phyloP scores from a whole-genome alignment of 805 yeast genomes.

The Clavispora santaluciae region DNA sequence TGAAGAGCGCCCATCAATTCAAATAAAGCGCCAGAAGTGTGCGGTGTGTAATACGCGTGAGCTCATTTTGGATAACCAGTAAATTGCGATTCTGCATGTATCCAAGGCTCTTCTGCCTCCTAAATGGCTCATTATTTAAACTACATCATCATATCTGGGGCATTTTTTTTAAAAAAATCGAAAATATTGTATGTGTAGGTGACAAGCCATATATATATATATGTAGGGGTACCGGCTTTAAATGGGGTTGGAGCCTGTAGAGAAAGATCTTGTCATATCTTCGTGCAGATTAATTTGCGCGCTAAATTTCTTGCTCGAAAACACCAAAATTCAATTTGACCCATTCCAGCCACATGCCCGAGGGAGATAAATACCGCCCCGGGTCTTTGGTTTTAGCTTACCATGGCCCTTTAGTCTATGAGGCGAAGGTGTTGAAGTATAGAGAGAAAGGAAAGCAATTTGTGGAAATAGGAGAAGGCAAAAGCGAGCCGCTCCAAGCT shows the following conservation, averaged over 20 bases:
- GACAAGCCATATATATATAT: too few species aligned
- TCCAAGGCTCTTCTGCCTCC: too few species aligned
- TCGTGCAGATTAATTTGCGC: not conserved
- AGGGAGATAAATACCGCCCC: constrained; percentile 9
- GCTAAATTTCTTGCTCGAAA: not conserved
- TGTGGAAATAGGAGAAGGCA: constrained; percentile 38
- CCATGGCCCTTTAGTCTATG: constrained; percentile 88
- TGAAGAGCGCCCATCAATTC: constrained; percentile 24
- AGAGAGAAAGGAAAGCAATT: constrained; percentile 50
- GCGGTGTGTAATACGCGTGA: too few species aligned
- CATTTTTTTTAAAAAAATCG: too few species aligned
- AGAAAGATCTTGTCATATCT: not conserved
- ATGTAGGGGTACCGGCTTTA: too few species aligned
- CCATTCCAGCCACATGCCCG: not conserved
- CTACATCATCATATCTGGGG: too few species aligned
- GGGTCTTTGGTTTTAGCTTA: constrained; percentile 54
- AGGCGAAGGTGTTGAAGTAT: constrained; percentile 69
- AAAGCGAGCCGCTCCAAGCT: constrained; percentile 29
- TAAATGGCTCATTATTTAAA: too few species aligned
- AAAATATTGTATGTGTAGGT: too few species aligned
- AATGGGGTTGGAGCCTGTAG: too few species aligned
- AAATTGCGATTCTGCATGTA: not conserved
- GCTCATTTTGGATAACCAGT: not conserved
- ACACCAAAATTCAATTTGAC: not conserved
- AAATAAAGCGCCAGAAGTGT: constrained; percentile 1